Evolutionary conservation across 2,329 filamentous ascomycete genomes (phyloP).

Genomic region (Ceratocystis smalleyi): DNA sequence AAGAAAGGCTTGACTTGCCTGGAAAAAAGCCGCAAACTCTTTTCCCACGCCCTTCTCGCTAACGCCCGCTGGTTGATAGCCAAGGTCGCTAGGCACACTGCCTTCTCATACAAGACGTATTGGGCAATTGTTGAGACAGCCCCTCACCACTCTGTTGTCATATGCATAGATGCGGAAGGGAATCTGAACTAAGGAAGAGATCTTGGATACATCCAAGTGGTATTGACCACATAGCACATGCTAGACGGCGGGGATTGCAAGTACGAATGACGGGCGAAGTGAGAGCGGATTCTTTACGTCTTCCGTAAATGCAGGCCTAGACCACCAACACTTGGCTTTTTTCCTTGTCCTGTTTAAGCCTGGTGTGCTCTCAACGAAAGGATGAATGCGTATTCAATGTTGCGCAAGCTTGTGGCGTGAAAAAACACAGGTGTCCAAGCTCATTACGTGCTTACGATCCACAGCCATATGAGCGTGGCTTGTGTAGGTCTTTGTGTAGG

Average conservation of each 20-base stretch:
- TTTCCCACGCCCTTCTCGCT: no score
- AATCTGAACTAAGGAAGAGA: not conserved
- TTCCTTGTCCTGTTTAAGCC: not conserved
- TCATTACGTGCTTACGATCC: not conserved
- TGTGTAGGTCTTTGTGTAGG: not conserved
- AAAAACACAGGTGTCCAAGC: not conserved
- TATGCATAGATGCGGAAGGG: not conserved
- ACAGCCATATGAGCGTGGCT: not conserved
- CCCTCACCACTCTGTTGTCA: not conserved
- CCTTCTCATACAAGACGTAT: no score
- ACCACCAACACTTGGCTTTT: not conserved
- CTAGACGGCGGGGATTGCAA: not conserved
- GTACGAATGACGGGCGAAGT: not conserved
- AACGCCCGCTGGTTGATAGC: no score
- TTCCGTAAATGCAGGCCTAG: not conserved
- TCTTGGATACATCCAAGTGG: no score
- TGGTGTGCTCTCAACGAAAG: not conserved
- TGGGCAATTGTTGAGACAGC: not conserved
- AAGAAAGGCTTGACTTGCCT: no score
- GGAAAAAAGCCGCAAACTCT: no score
- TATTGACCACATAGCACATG: no score
- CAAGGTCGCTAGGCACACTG: no score
- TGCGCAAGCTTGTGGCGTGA: slow-evolving; percentile 2
- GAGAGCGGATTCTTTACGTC: not conserved
- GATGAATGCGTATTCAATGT: not conserved